Conservation (phyloP, 306 rosid species). For the Oxytropis ochrocephala region DNA sequence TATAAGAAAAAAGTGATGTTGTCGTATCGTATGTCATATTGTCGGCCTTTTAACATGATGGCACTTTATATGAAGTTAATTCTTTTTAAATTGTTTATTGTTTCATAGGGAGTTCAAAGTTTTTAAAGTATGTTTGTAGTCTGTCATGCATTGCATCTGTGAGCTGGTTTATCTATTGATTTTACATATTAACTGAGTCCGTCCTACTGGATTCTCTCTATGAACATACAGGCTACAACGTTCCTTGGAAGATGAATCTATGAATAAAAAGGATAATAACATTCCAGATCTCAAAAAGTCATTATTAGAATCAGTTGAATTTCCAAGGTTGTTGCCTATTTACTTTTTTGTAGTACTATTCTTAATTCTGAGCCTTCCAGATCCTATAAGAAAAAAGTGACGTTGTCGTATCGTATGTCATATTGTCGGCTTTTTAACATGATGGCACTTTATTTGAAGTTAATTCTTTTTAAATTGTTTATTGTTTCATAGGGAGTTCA, state of each 20-base stretch:
- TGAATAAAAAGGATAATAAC: slow-evolving; percentile 34
- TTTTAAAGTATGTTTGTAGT: background rate
- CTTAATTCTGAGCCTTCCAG: background rate
- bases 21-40: background rate
- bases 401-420: background rate
- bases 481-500: slow-evolving; percentile 7
- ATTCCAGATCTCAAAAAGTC: slow-evolving; percentile 31
- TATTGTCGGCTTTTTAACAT: background rate
- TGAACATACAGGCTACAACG: slow-evolving; percentile 48
- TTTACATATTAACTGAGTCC: slow-evolving; percentile 8
- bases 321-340: slow-evolving; percentile 58
- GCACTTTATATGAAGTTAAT: background rate
- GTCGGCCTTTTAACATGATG: background rate
- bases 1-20: background rate
- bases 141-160: background rate
- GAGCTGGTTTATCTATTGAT: background rate
- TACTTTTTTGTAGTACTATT: slow-evolving; percentile 11
- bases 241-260: slow-evolving; percentile 35
- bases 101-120: slow-evolving; percentile 5
- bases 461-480: background rate
- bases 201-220: slow-evolving; percentile 13
- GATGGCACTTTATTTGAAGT: background rate
- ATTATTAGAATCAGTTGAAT: slow-evolving; percentile 45
- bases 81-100: background rate
- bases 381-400: background rate